These are phyloP conservation scores for Phytopythium aichiense DNA, from an alignment of 352 stramenopile species.

Conservation along the genomic window DNA sequence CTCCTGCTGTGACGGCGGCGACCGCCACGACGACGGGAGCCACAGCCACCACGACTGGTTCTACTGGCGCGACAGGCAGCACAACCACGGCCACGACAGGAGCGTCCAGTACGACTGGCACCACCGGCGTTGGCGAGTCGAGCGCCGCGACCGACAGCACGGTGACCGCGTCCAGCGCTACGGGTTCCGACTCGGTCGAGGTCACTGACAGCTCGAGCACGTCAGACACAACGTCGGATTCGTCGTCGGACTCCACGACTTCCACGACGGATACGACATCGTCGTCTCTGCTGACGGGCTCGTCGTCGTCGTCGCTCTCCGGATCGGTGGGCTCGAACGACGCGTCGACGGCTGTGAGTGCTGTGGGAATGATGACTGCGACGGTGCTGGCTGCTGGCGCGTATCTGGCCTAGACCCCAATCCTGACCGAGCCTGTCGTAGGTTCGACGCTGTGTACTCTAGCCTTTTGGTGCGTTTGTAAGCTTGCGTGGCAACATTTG, in stretches of 20 bases:
- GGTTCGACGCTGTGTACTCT: too few relatives aligned
- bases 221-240: constrained; percentile 5
- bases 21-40: background rate
- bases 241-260: background rate
- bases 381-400: constrained; percentile 16
- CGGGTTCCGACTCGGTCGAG: constrained; percentile 6
- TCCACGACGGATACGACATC: constrained; percentile 5
- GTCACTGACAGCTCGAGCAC: constrained; percentile 6
- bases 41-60: background rate
- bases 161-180: constrained; percentile 10
- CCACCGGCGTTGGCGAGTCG: constrained; percentile 10
- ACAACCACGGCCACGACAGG: constrained; percentile 4
- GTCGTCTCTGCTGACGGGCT: constrained; percentile 1
- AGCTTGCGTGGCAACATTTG: too few relatives aligned
- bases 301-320: constrained; percentile 14
- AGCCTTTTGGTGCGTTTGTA: too few relatives aligned
- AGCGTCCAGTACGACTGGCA: constrained; percentile 7
- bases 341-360: constrained; percentile 14
- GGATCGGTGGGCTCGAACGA: constrained; percentile 16
- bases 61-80: background rate
- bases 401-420: constrained; percentile 18
- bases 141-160: constrained; percentile 16
- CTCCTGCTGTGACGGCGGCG: background rate
- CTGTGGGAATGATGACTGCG: constrained; percentile 16
- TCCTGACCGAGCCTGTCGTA: too few relatives aligned